Base-by-base conservation (phyloP, 2,329 filamentous ascomycete species). In the Phaeophleospora eucalypticola region DNA sequence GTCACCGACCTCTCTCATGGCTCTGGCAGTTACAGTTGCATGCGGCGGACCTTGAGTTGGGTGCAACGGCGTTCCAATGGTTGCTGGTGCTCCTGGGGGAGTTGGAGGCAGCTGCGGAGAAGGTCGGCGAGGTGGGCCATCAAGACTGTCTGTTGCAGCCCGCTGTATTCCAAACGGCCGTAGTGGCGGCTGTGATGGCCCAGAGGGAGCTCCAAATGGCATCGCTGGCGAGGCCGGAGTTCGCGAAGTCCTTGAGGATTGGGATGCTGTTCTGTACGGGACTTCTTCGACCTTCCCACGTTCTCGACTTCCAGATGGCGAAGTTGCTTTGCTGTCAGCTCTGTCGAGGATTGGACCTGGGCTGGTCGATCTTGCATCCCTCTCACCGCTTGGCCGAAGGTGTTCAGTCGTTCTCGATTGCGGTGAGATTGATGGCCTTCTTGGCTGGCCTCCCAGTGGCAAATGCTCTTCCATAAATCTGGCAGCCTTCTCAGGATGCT, bases 361-460 rank as follows among this genome's bases (percentile, higher is more conserved):
- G 36, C 42, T 44, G n/a, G 42, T 44, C 7, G 42, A 44, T 29
- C 42, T 20, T 2, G 36, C 42, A 27, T 35, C 42, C 16, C 3
- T 15, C 19, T 43, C 41, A 20, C 27, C 18, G 18, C 15, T 27
- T 15, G 10, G 14, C 6, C 44, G 32, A 21, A 46, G 34, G n/a
- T 41, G 38, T 33, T 46, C 44, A 9, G 44, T 41, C 7, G 42
- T 18, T 18, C 20, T 46, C 17, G 19, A 9, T 21, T 32, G 34
- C 42, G 44, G 44, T 37, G 38, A 46, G 9, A 20, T 46, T 4
- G 38, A 36, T 32, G 49, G 41, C 32, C 24, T 52, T 21, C 48
- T 36, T 17, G 46, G 45, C 27, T 41, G 45, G 8, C 49, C 52
- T 18, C 52, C 49, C 3, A 50, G 21, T 18, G 52, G 49, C n/a